Evolutionary conservation across 495 filamentous ascomycete genomes (phyloP).

Genomic region (Podospora didyma): DNA sequence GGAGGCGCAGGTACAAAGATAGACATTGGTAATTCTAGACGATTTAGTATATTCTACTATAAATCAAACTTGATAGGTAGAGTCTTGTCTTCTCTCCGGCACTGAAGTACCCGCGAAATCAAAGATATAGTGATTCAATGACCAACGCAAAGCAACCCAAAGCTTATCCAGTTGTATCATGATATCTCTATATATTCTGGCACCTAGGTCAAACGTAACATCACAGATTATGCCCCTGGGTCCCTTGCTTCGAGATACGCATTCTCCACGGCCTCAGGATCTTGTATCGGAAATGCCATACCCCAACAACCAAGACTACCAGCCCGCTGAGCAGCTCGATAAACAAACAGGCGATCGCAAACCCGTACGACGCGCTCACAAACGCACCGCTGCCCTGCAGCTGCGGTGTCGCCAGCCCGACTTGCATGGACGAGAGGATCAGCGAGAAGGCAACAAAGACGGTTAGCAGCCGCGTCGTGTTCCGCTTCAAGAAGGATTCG

Average conservation of each 20-base stretch:
- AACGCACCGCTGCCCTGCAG: neutral
- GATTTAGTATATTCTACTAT: too few species aligned
- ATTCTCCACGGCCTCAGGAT: neutral
- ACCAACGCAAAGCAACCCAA: too few species aligned
- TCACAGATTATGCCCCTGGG: neutral
- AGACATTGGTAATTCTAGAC: too few species aligned
- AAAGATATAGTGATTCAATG: too few species aligned
- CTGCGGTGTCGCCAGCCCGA: conserved; percentile 3
- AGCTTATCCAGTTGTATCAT: too few species aligned
- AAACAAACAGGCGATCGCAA: neutral
- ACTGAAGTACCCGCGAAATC: too few species aligned
- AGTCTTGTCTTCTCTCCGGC: too few species aligned
- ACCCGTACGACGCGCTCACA: conserved; percentile 1
- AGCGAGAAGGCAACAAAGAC: conserved; percentile 6
- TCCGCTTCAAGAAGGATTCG: neutral
- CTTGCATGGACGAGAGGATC: conserved; percentile 2
- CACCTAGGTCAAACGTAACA: neutral
- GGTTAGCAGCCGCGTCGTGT: neutral
- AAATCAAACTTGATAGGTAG: too few species aligned
- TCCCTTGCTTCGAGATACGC: neutral
- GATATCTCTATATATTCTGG: too few species aligned
- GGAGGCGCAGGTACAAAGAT: too few species aligned
- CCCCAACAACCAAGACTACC: neutral
- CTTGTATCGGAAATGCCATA: neutral
- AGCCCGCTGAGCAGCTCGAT: neutral